phyloP scores from a whole-genome alignment of 2,329 filamentous ascomycete species.

The Purpureocillium takamizusanense region DNA sequence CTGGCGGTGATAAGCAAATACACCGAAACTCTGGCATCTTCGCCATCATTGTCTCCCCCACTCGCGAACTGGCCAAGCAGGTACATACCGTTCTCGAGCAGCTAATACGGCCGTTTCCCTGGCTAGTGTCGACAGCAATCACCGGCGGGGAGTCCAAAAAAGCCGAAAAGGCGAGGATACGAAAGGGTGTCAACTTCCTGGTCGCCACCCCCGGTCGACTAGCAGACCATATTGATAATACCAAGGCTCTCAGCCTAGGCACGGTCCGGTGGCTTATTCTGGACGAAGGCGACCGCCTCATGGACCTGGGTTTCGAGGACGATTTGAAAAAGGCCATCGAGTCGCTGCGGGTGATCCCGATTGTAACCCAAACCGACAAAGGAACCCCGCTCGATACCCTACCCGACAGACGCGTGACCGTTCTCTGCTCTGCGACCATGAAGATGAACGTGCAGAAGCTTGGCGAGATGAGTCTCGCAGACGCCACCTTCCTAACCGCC shows the following conservation, averaged over 20 bases:
- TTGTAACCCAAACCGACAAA: conserved; percentile 51
- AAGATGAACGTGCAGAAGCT: conserved; percentile 94
- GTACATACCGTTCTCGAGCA: conserved; percentile 81
- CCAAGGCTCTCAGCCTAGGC: conserved; percentile 77
- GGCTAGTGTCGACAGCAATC: conserved; percentile 85
- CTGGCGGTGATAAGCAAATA: conserved; percentile 47
- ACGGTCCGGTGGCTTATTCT: conserved; percentile 89
- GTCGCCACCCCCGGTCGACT: conserved; percentile 90
- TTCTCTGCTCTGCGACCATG: conserved; percentile 94
- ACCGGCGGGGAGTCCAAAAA: conserved; percentile 62
- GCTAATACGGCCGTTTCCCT: conserved; percentile 79
- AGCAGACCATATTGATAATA: conserved; percentile 87
- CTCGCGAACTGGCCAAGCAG: conserved; percentile 88
- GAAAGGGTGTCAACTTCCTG: conserved; percentile 92
- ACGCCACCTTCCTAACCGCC: conserved; percentile 78
- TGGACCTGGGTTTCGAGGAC: conserved; percentile 96
- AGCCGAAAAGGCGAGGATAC: conserved; percentile 82
- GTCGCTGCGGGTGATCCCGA: conserved; percentile 58
- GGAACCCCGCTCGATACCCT: conserved; percentile 52
- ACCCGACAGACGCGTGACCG: conserved; percentile 68
- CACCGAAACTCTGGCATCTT: conserved; percentile 84
- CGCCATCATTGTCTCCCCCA: conserved; percentile 88
- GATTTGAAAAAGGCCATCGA: conserved; percentile 82
- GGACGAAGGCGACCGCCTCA: conserved; percentile 94
- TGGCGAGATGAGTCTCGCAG: conserved; percentile 89